A percentile compares a stretch with the other conserved stretches of the same genome.
Conservation (phyloP, 129 eudicot genomes). For the Tanacetum coccineum region DNA sequence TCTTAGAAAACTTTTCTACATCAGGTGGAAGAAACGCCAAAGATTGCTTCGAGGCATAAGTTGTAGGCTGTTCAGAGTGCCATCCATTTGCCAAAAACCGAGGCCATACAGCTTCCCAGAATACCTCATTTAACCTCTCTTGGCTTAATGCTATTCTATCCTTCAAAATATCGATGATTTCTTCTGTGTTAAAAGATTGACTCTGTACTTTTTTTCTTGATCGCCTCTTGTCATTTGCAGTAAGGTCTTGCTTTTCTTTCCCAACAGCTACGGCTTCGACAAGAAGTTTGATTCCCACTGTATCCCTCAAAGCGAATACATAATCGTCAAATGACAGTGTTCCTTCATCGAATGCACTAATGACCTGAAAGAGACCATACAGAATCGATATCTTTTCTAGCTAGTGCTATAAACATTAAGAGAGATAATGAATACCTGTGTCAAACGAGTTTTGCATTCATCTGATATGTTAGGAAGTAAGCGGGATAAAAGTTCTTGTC, state of each 20-base stretch:
- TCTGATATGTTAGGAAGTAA: background rate
- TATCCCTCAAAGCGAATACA: background rate
- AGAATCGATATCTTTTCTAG: background rate
- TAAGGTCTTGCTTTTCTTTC: no score
- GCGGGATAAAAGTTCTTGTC: conserved; percentile 38
- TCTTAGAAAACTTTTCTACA: conserved; percentile 31
- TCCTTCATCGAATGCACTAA: background rate
- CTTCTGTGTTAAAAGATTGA: conserved; percentile 25
- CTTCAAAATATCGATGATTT: conserved; percentile 33
- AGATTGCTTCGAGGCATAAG: conserved; percentile 7
- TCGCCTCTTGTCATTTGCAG: background rate
- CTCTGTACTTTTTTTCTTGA: no score
- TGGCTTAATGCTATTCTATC: conserved; percentile 28
- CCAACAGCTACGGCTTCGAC: background rate
- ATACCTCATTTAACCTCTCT: conserved; percentile 36
- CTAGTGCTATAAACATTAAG: background rate
- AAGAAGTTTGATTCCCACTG: background rate
- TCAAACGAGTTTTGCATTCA: background rate
- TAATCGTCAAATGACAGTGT: background rate
- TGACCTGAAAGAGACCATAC: background rate
- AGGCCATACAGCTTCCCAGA: conserved; percentile 59
- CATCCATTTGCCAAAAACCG: conserved; percentile 48
- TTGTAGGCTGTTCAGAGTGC: conserved; percentile 40
- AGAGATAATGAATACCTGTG: background rate
- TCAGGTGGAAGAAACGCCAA: conserved; percentile 46